Percentiles rank a stretch among this genome's conserved stretches.
phyloP scores from a whole-genome alignment of 2,329 filamentous ascomycete genomes.

The Blastomyces percursus region DNA sequence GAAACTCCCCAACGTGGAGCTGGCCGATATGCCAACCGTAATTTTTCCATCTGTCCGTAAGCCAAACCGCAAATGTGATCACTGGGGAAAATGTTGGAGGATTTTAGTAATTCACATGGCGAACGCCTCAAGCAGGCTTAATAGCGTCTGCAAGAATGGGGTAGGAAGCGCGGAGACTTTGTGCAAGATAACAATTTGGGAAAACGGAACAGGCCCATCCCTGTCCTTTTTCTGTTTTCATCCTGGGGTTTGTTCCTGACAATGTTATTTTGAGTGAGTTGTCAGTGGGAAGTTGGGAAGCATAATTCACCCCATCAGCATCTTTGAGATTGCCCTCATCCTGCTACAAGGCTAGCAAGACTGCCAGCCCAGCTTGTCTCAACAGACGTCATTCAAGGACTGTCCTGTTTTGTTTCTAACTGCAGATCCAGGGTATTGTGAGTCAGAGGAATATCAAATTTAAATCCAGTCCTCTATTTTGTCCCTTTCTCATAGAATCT shows the following conservation, averaged over 20 bases:
- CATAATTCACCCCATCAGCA: not conserved
- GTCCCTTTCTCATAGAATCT: not conserved
- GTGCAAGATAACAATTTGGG: not conserved
- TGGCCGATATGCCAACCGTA: not conserved
- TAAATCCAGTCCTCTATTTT: not conserved
- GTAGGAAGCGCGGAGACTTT: not conserved
- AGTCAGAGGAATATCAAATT: not conserved
- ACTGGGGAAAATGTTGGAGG: not conserved
- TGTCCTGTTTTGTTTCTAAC: not conserved
- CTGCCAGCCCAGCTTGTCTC: not conserved
- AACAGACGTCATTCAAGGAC: not conserved
- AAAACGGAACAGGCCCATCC: not conserved
- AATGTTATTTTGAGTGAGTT: too few relatives aligned
- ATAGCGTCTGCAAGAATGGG: not conserved
- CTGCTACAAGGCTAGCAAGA: not conserved
- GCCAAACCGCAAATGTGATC: not conserved
- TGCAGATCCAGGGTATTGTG: not conserved
- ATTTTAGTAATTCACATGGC: not conserved
- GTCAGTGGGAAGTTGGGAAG: not conserved
- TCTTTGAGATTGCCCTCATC: not conserved
- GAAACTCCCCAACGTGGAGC: not conserved
- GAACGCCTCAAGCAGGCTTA: not conserved
- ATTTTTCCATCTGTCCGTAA: not conserved
- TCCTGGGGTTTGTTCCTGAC: not conserved
- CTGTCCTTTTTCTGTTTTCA: not conserved